phyloP scores from a whole-genome alignment of 139 green algal species.

The Chlorella sp. region DNA sequence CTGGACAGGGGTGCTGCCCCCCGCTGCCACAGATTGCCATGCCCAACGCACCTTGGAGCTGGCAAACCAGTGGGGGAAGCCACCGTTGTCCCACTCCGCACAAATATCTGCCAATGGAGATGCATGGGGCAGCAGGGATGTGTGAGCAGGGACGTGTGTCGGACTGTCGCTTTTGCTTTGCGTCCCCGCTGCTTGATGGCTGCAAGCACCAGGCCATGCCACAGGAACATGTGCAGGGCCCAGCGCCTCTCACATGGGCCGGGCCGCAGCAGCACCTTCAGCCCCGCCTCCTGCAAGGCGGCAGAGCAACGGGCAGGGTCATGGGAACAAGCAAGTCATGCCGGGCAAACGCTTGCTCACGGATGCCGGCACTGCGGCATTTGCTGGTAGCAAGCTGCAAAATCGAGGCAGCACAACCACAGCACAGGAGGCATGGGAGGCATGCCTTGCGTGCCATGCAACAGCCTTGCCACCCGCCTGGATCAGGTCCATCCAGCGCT shows the following conservation, averaged over 20 bases:
- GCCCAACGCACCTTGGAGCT: slow-evolving; percentile 24
- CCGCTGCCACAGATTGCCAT: no score
- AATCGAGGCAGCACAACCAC: not conserved
- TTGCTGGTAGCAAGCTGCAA: not conserved
- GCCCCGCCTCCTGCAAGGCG: slow-evolving; percentile 34
- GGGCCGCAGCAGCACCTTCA: slow-evolving; percentile 62
- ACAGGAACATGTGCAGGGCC: slow-evolving; percentile 34
- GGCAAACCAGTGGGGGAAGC: slow-evolving; percentile 67
- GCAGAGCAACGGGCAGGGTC: not conserved
- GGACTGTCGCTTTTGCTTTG: slow-evolving; percentile 59
- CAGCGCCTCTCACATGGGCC: slow-evolving; percentile 64
- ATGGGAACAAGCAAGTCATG: no score
- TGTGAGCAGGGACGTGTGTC: slow-evolving; percentile 52
- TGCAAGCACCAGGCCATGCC: not conserved
- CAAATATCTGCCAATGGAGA: slow-evolving; percentile 56
- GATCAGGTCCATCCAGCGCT: slow-evolving; percentile 45
- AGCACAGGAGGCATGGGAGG: no score
- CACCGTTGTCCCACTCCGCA: slow-evolving; percentile 67
- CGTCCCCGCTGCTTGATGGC: slow-evolving; percentile 13
- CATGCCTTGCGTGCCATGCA: not conserved
- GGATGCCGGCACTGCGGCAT: not conserved
- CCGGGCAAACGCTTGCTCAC: no score
- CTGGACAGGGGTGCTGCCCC: no score
- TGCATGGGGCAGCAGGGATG: not conserved
- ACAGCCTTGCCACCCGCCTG: no score